Evolutionary conservation across 306 rosid species (phyloP), one percentile per base, ranked within the genome.

Genomic region (Prunus mume): DNA sequence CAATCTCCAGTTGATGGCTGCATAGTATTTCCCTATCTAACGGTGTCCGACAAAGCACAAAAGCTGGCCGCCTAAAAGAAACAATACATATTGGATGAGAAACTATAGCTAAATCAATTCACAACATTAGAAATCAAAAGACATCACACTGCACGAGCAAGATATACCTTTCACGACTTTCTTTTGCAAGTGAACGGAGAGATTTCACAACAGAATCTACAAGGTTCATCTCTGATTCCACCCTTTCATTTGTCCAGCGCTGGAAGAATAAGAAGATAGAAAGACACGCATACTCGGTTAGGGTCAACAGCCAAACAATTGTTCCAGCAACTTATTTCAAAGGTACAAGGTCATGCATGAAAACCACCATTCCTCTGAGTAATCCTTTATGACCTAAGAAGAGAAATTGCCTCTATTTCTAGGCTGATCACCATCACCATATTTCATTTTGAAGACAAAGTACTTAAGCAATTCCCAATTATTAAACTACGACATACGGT

Each of bases 161-260:
- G 65, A 41, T 78, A 32, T 87, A 92, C 98, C 95, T 92, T 78
- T 92, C 96, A 51, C 95, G 95, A 70, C 85, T 92, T 88, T 94
- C 98, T 81, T 95, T 92, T 70, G 97, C 93, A 68, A 94, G 88
- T 65, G 97, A 90, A 82, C 98, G 85, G 41, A 92, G 87, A 80
- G 95, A 89, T 86, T 83, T 94, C 34, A 90, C 93, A 12, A 87
- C 76, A 61, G 91, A 84, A 79, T 90, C 96, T 13, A 89, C 47
- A 80, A 92, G 86, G 71, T 89, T 89, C 96, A 92, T 94, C 73
- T 89, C 88, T 64, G 28, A 66, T 84, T 94, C 98, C 66, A 73
- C 88, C 76, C 12, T 75, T 71, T 90, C 97, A 84, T 90, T 94
- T 77, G 83, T 88, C 98, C 97, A 94, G 78, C 87, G 20, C 98